Evolutionary conservation across 192 early-diverging fungal species (phyloP).

Genomic region (Podila minutissima): DNA sequence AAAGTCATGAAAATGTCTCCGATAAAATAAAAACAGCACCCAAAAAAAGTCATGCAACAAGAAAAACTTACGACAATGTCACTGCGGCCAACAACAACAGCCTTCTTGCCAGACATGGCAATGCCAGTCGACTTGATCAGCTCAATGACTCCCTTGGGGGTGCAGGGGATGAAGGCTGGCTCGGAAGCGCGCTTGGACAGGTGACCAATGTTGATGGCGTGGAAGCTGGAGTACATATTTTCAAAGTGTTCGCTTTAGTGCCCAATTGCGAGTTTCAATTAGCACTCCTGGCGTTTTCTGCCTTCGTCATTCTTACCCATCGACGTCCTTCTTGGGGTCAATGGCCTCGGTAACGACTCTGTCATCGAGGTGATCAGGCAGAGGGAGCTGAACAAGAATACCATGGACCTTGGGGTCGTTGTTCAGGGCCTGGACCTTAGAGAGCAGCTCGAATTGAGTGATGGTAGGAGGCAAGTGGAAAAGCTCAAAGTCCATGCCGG

Average conservation of each 20-base stretch:
- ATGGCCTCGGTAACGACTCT: conserved; percentile 86
- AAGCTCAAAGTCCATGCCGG: conserved; percentile 51
- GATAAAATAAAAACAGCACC: not conserved
- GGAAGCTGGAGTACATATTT: conserved; percentile 69
- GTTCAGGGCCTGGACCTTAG: conserved; percentile 78
- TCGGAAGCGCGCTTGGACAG: conserved; percentile 84
- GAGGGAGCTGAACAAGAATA: conserved; percentile 95
- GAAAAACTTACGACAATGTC: conserved; percentile 85
- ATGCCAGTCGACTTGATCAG: conserved; percentile 80
- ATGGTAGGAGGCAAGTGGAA: conserved; percentile 48
- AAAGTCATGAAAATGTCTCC: not conserved
- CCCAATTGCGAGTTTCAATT: not conserved
- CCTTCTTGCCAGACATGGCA: conserved; percentile 80
- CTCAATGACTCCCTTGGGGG: conserved; percentile 94
- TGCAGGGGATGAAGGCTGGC: conserved; percentile 94
- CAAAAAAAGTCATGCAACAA: not conserved
- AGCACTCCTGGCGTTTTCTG: not conserved
- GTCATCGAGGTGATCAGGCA: conserved; percentile 90
- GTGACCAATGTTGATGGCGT: conserved; percentile 92
- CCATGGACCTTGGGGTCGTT: conserved; percentile 88
- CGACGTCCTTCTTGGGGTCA: conserved; percentile 92
- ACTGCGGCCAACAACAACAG: conserved; percentile 95
- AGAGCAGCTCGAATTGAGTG: conserved; percentile 67
- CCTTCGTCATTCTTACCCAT: conserved; percentile 71
- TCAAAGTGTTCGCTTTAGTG: conserved; percentile 1